These are phyloP conservation scores for Nectriaceae sp. DNA, from an alignment of 2,329 filamentous ascomycete genomes.

Conservation along the genomic window DNA sequence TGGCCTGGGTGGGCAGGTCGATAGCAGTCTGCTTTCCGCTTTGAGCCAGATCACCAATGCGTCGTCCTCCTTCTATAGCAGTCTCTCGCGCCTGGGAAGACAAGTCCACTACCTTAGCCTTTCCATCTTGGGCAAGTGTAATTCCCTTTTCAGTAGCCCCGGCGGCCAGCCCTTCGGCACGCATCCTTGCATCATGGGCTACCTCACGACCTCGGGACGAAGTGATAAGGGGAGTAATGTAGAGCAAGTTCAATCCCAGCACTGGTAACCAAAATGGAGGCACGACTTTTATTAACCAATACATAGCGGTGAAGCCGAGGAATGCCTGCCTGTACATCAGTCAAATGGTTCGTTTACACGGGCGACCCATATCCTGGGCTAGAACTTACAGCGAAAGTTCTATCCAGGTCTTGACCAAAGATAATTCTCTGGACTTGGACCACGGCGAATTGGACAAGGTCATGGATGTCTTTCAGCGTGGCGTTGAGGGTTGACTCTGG, in stretches of 20 bases:
- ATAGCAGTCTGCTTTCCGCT: slow-evolving; percentile 11
- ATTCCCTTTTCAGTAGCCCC: slow-evolving; percentile 15
- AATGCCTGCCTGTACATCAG: slow-evolving; percentile 14
- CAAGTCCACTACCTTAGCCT: slow-evolving; percentile 10
- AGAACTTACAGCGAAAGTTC: slow-evolving; percentile 16
- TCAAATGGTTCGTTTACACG: no score
- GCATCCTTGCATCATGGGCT: slow-evolving; percentile 9
- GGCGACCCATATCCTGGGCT: accelerated
- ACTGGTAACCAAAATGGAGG: slow-evolving; percentile 16
- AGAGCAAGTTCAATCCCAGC: slow-evolving; percentile 13
- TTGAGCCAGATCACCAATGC: not conserved
- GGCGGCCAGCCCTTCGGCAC: slow-evolving; percentile 13
- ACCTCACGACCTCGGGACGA: slow-evolving; percentile 14
- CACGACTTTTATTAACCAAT: slow-evolving; percentile 16
- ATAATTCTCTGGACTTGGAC: slow-evolving; percentile 16
- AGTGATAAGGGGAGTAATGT: slow-evolving; percentile 16
- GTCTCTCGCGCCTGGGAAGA: slow-evolving; percentile 14
- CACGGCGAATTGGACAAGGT: slow-evolving; percentile 17
- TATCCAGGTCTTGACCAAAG: slow-evolving; percentile 14
- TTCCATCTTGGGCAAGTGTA: slow-evolving; percentile 12
- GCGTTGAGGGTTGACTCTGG: slow-evolving; percentile 21
- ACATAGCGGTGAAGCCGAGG: slow-evolving; percentile 2
- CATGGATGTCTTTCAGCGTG: slow-evolving; percentile 19
- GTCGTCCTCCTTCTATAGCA: not conserved
- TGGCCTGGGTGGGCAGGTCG: slow-evolving; percentile 1